Base-by-base conservation (phyloP, 2,329 filamentous ascomycete genomes). In the Aspergillus puulaauensis region DNA sequence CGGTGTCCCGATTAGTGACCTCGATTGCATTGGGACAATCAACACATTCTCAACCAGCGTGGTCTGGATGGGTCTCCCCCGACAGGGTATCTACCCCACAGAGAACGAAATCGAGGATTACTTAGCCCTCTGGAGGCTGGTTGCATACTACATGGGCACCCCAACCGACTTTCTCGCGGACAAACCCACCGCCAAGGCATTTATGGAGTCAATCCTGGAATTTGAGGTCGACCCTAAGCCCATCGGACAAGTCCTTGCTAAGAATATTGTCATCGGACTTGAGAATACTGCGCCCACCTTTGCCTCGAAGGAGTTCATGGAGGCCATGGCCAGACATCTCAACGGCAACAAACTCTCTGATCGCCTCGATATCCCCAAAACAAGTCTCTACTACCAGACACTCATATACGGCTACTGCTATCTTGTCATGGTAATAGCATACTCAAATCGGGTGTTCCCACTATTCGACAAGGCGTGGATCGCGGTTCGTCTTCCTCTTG, bases 11-110 rank as follows among this genome's bases (percentile, higher is more conserved):
- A 86, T 93, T 69, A 93, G 89, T 65, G 88, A 93, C 64, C 80
- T 93, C 2, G 89, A 93, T 71, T 85, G 82, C 57, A 85, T 92
- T 35, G 88, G 80, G 11, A 93, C 90, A 2, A 87, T 93, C 59
- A 80, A 79, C 37, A 86, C 85, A 1, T 93, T 93, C 73, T 90
- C 86, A 0, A 80, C 85, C 0, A 83, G 83, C 0, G 72, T 91
- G 2, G 80, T 92, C 59, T 92, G 84, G 80, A 70, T 90, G 24
- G 83, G 83, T 23, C 79, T 93, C 4, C 90, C 90, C 0, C 80
- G 88, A 0, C 90, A 93, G 74, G 90, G 90, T 2, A 86, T 93
- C 54, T 86, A 77, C 63, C 75, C 90, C 24, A 80, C 81, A 0
- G 57, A 79, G 27, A 82, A 83, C 57, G 89, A 93, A 68, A 85